A percentile compares a stretch with the other conserved stretches of the same genome.
Evolutionary conservation across 148 eudicot species (phyloP).

Genomic region (Rhododendron vialii): DNA sequence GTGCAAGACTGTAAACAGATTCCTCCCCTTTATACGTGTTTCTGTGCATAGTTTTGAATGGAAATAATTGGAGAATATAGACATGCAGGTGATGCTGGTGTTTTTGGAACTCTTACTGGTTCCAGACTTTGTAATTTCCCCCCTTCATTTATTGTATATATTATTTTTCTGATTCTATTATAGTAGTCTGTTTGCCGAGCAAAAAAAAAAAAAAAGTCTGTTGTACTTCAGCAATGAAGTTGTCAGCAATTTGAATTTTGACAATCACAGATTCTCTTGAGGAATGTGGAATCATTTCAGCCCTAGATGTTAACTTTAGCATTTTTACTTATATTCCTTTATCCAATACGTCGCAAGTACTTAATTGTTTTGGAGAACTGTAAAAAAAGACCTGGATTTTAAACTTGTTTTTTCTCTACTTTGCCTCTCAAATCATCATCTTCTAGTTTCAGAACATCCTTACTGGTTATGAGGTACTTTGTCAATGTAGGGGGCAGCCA

Average conservation of each 20-base stretch:
- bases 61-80: not conserved
- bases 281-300: not conserved
- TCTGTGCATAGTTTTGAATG: not conserved
- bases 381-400: too few relatives aligned
- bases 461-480: not conserved
- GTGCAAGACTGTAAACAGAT: not conserved
- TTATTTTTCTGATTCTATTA: too few relatives aligned
- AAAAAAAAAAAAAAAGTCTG: not conserved
- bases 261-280: not conserved
- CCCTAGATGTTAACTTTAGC: not conserved
- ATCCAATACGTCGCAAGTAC: not conserved
- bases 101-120: not conserved
- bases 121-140: not conserved
- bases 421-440: not conserved
- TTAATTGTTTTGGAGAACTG: too few relatives aligned
- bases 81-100: not conserved
- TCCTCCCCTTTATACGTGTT: not conserved
- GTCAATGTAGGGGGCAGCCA: not conserved
- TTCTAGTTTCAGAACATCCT: not conserved
- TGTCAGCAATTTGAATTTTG: not conserved
- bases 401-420: not conserved
- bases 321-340: not conserved
- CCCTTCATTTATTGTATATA: not conserved
- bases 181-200: too few relatives aligned
- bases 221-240: not conserved